These are phyloP conservation scores for Wilcoxina mikolae DNA, from an alignment of 495 filamentous ascomycete species.

Conservation along the genomic window DNA sequence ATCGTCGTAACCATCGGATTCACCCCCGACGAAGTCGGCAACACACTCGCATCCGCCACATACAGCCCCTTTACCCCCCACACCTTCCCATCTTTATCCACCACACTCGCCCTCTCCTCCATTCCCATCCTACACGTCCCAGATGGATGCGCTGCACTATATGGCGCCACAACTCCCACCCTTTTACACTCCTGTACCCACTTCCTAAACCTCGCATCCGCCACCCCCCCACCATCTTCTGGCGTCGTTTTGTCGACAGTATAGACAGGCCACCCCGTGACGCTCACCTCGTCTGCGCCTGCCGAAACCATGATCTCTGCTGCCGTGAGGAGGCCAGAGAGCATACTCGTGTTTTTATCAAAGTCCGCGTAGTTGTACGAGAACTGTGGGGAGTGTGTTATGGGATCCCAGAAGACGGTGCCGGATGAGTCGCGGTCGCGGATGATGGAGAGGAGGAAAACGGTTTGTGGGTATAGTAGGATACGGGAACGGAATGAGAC, in stretches of 20 bases:
- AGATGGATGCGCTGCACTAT: slow-evolving; percentile 65
- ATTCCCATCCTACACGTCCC: slow-evolving; percentile 70
- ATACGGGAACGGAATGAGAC: slow-evolving; percentile 46
- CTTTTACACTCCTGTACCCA: not conserved
- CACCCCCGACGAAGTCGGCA: slow-evolving; percentile 78
- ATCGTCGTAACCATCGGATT: slow-evolving; percentile 91
- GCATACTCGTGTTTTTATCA: slow-evolving; percentile 51
- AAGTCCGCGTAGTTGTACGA: not conserved
- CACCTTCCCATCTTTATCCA: slow-evolving; percentile 57
- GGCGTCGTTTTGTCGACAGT: not conserved
- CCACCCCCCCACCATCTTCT: not conserved
- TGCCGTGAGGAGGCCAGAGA: slow-evolving; percentile 55
- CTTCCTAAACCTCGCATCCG: not conserved
- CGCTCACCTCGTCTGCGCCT: slow-evolving; percentile 60
- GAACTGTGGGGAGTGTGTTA: slow-evolving; percentile 26
- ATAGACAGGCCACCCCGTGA: not conserved
- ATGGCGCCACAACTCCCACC: slow-evolving; percentile 15
- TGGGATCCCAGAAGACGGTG: slow-evolving; percentile 41
- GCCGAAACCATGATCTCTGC: slow-evolving; percentile 62
- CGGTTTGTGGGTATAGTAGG: slow-evolving; percentile 43
- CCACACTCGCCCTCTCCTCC: slow-evolving; percentile 36
- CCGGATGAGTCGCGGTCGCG: slow-evolving; percentile 60
- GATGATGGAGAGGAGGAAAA: slow-evolving; percentile 50
- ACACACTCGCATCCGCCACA: slow-evolving; percentile 74
- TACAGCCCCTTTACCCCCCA: slow-evolving; percentile 64